Evolutionary conservation across 129 eudicot species (phyloP).

Genomic region (Arctium lappa): DNA sequence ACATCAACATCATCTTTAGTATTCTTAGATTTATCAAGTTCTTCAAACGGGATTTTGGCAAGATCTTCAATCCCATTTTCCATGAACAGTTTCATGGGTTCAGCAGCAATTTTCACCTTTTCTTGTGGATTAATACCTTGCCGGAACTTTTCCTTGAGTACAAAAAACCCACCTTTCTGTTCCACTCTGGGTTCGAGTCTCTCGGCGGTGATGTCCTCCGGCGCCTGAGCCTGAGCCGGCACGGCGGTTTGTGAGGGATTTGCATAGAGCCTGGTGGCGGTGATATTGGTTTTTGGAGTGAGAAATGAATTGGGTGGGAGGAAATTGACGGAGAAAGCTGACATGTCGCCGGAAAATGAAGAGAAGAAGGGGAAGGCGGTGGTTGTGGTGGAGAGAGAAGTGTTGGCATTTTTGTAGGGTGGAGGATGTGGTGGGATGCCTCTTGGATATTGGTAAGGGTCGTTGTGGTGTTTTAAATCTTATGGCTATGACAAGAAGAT

Average conservation of each 20-base stretch:
- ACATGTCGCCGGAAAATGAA: constrained; percentile 36
- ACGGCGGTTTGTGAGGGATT: constrained; percentile 51
- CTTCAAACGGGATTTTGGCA: constrained; percentile 62
- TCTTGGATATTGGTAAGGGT: constrained; percentile 46
- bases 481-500: constrained; percentile 5
- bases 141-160: constrained; percentile 86
- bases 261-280: constrained; percentile 40
- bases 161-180: constrained; percentile 60
- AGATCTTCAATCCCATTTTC: constrained; percentile 87
- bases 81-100: constrained; percentile 84
- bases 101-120: constrained; percentile 75
- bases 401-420: constrained; percentile 35
- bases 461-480: neutral
- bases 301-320: constrained; percentile 40
- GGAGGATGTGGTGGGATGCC: constrained; percentile 15
- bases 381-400: constrained; percentile 22
- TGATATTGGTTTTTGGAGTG: constrained; percentile 7
- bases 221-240: constrained; percentile 28
- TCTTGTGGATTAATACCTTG: constrained; percentile 87
- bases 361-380: neutral
- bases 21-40: constrained; percentile 59
- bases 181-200: constrained; percentile 94
- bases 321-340: constrained; percentile 59
- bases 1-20: constrained; percentile 91
- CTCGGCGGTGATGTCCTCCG: constrained; percentile 29